Conservation (phyloP, 1,284 basidiomycete species). For the Puccinia polysora region DNA sequence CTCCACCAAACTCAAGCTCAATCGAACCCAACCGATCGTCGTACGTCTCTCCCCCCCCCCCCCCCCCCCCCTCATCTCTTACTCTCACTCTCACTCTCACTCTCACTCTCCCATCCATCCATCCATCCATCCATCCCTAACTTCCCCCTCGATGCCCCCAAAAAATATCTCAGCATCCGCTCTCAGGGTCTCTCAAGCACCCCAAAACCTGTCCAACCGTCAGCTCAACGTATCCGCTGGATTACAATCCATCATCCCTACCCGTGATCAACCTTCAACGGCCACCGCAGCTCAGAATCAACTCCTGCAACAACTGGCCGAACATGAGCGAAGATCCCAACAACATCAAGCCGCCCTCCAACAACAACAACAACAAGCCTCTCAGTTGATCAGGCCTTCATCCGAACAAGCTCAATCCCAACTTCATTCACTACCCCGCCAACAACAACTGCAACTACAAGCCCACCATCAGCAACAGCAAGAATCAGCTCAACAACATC, state of each 20-base stretch:
- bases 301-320: slow-evolving; percentile 16
- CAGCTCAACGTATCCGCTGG: too few species aligned
- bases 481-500: too few species aligned
- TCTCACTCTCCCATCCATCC: neutral
- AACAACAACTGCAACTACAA: slow-evolving; percentile 1
- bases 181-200: neutral
- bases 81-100: neutral
- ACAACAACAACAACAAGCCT: neutral
- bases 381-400: slow-evolving; percentile 18
- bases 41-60: neutral
- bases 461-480: neutral
- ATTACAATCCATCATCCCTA: neutral
- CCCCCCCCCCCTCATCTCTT: too few species aligned
- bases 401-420: slow-evolving; percentile 18
- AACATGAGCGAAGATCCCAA: slow-evolving; percentile 5
- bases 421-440: neutral
- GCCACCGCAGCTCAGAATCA: neutral
- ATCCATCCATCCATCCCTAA: neutral
- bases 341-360: slow-evolving; percentile 18
- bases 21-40: neutral
- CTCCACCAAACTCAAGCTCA: neutral
- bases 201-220: neutral
- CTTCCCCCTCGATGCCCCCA: neutral
- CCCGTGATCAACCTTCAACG: neutral
- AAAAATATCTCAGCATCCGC: neutral